phyloP scores from a whole-genome alignment of 2,329 filamentous ascomycete species.

The Biscogniauxia sp. region DNA sequence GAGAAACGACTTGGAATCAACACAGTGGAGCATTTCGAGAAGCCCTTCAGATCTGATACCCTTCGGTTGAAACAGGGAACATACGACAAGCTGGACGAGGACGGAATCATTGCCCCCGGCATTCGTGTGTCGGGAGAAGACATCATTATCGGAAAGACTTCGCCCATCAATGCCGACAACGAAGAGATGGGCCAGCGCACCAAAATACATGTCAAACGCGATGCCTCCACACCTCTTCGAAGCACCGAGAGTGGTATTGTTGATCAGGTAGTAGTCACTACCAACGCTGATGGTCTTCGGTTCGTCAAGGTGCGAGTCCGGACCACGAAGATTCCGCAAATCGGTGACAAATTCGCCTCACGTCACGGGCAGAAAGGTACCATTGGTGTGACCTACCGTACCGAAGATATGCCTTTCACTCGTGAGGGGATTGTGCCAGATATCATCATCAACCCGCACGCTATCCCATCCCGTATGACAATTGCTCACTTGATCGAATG shows the following conservation, averaged over 20 bases:
- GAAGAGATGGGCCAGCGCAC: constrained; percentile 93
- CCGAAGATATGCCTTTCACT: constrained; percentile 99
- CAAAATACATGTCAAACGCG: constrained; percentile 85
- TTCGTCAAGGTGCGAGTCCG: constrained; percentile 97
- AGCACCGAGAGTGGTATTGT: constrained; percentile 97
- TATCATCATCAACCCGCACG: constrained; percentile 98
- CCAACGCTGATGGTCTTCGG: constrained; percentile 88
- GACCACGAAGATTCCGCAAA: constrained; percentile 97
- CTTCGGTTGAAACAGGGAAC: constrained; percentile 91
- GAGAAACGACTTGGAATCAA: constrained; percentile 96
- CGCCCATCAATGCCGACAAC: constrained; percentile 86
- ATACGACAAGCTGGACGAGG: constrained; percentile 95
- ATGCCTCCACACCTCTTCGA: constrained; percentile 90
- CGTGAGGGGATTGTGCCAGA: constrained; percentile 88
- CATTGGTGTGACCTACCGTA: constrained; percentile 95
- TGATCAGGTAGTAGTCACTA: constrained; percentile 89
- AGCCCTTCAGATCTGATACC: constrained; percentile 84
- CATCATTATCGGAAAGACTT: constrained; percentile 98
- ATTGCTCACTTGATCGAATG: constrained; percentile 99
- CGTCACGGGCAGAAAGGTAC: constrained; percentile 99
- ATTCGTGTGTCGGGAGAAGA: constrained; percentile 95
- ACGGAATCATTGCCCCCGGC: constrained; percentile 91
- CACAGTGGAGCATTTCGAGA: constrained; percentile 91
- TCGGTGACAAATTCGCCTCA: constrained; percentile 98
- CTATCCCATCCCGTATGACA: constrained; percentile 99